Evolutionary conservation across 2,329 filamentous ascomycete species (phyloP).

Genomic region (Escovopsis weberi): DNA sequence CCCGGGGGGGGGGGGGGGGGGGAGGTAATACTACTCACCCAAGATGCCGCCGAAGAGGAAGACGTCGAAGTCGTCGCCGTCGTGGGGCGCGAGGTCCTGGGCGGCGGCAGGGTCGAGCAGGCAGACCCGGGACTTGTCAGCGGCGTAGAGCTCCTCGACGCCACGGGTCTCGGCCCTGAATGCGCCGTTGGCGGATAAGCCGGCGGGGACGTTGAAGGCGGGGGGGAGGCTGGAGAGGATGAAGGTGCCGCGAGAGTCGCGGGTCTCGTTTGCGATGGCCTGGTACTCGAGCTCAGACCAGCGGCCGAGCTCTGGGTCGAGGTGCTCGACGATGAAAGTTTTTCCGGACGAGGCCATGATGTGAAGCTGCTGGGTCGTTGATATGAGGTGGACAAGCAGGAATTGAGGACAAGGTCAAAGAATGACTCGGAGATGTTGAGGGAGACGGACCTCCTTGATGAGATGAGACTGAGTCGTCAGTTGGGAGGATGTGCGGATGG

Average conservation of each 20-base stretch:
- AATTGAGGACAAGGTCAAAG: no score
- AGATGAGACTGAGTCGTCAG: no score
- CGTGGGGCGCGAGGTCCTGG: slow-evolving; percentile 68
- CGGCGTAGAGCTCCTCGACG: slow-evolving; percentile 69
- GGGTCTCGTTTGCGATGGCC: slow-evolving; percentile 71
- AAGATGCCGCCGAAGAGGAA: slow-evolving; percentile 95
- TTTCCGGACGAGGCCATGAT: slow-evolving; percentile 33
- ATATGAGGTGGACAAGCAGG: background rate
- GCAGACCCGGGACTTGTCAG: slow-evolving; percentile 63
- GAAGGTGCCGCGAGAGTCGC: slow-evolving; percentile 52
- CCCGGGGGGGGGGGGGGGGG: no score
- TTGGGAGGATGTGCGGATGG: no score
- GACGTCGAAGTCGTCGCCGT: slow-evolving; percentile 70
- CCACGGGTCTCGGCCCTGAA: slow-evolving; percentile 61
- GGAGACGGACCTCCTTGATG: no score
- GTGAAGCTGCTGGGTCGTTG: background rate
- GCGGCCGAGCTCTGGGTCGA: slow-evolving; percentile 82
- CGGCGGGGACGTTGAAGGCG: slow-evolving; percentile 48
- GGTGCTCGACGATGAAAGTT: slow-evolving; percentile 89
- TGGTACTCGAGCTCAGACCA: slow-evolving; percentile 94
- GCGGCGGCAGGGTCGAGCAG: slow-evolving; percentile 75
- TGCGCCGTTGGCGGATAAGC: slow-evolving; percentile 39
- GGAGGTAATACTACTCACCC: slow-evolving; percentile 37
- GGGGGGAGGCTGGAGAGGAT: slow-evolving; percentile 68
- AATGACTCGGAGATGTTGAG: no score